These are phyloP conservation scores for Exophiala spinifera DNA, from an alignment of 2,329 filamentous ascomycete genomes.

Conservation along the genomic window DNA sequence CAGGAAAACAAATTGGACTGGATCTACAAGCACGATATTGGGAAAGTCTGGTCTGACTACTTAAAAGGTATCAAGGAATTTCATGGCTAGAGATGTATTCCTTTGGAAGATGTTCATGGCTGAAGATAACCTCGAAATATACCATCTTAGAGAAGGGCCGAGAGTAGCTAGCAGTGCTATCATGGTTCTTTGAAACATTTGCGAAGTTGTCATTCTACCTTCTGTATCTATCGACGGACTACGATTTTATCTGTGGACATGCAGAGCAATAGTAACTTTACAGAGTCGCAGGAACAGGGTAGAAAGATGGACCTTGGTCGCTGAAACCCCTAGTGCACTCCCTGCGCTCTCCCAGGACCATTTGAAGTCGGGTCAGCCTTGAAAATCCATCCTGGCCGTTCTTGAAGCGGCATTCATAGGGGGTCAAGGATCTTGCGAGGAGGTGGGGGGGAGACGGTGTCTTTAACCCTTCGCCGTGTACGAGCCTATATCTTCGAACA, in stretches of 20 bases:
- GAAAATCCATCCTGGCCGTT: slow-evolving; percentile 39
- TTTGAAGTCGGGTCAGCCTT: slow-evolving; percentile 42
- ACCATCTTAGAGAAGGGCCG: too few relatives aligned
- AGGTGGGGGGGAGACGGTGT: slow-evolving; percentile 37
- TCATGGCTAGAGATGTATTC: background rate
- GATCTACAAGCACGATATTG: slow-evolving; percentile 7
- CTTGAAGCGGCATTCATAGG: slow-evolving; percentile 40
- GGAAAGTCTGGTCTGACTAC: slow-evolving; percentile 7
- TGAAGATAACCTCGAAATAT: too few relatives aligned
- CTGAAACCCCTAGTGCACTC: too few relatives aligned
- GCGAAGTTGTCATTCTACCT: too few relatives aligned
- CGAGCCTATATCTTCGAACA: slow-evolving; percentile 33
- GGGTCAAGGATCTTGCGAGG: slow-evolving; percentile 38
- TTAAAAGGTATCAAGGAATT: slow-evolving; percentile 1
- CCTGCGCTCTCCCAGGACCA: too few relatives aligned
- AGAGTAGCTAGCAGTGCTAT: too few relatives aligned
- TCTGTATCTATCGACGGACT: too few relatives aligned
- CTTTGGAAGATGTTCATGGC: background rate
- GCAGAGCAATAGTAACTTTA: too few relatives aligned
- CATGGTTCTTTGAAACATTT: too few relatives aligned
- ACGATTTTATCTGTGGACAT: too few relatives aligned
- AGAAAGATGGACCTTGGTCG: too few relatives aligned
- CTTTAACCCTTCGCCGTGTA: slow-evolving; percentile 39
- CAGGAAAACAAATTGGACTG: background rate
- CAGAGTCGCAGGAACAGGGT: too few relatives aligned